A percentile compares a stretch with the other conserved stretches of the same genome.
phyloP scores from a whole-genome alignment of 371 early-diverging fungal species.

The Chytridiales sp. region DNA sequence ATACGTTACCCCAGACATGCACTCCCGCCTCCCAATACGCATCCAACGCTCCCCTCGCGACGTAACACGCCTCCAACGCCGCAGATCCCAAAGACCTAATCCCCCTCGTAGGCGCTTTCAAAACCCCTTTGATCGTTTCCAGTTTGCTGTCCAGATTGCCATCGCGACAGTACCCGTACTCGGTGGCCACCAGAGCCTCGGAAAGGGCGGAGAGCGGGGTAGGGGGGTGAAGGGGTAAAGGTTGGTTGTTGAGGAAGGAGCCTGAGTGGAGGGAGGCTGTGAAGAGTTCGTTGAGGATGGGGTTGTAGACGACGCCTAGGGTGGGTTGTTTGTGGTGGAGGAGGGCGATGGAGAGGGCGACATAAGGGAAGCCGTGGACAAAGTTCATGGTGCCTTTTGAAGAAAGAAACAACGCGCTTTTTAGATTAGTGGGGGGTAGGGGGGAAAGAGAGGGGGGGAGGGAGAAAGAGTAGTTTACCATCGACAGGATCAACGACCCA shows the following conservation, averaged over 20 bases:
- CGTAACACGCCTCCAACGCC: constrained; percentile 72
- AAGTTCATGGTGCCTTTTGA: constrained; percentile 79
- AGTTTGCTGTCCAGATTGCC: constrained; percentile 66
- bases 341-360: constrained; percentile 82
- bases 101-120: constrained; percentile 51
- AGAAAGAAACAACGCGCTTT: not conserved
- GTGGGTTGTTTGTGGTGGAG: constrained; percentile 69
- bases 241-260: constrained; percentile 57
- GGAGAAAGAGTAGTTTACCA: constrained; percentile 28
- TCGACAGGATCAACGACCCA: constrained; percentile 92
- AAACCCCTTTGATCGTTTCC: constrained; percentile 27
- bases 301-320: constrained; percentile 90
- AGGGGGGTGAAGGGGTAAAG: constrained; percentile 57
- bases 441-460: too few relatives aligned
- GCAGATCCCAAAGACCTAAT: constrained; percentile 81
- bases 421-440: too few relatives aligned
- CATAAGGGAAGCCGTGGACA: constrained; percentile 85
- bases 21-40: constrained; percentile 89
- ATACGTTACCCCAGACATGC: constrained; percentile 77
- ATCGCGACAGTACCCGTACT: constrained; percentile 78
- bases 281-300: constrained; percentile 72
- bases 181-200: constrained; percentile 73
- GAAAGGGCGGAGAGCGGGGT: constrained; percentile 63
- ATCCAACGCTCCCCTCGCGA: constrained; percentile 83
- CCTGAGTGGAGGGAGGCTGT: constrained; percentile 66